Conservation (phyloP, 495 filamentous ascomycete genomes). For the Rostrohypoxylon terebratum region DNA sequence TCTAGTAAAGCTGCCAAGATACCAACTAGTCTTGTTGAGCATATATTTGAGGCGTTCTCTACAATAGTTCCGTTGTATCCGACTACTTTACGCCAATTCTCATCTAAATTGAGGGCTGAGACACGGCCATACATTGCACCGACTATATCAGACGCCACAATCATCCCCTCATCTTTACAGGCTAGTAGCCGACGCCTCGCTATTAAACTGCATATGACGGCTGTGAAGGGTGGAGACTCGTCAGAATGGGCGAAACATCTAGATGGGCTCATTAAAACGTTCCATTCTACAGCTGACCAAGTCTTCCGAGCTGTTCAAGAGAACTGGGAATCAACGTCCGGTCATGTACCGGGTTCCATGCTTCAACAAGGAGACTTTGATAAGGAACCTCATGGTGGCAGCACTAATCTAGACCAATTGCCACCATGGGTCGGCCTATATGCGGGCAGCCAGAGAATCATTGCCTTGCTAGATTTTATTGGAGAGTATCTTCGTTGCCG, state of each 20-base stretch:
- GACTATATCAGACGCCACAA: conserved; percentile 59
- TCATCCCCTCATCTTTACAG: conserved; percentile 62
- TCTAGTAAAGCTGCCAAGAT: conserved; percentile 55
- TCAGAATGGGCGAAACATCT: conserved; percentile 80
- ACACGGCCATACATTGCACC: conserved; percentile 68
- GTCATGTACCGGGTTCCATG: conserved; percentile 58
- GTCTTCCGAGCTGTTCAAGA: conserved; percentile 82
- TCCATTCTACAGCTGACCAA: conserved; percentile 75
- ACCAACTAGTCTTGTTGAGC: conserved; percentile 65
- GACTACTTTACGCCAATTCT: conserved; percentile 81
- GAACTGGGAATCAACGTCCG: conserved; percentile 75
- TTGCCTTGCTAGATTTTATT: conserved; percentile 72
- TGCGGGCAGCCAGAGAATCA: conserved; percentile 74
- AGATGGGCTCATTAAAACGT: conserved; percentile 65
- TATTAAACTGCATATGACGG: conserved; percentile 77
- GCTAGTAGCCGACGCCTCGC: conserved; percentile 69
- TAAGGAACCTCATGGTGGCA: conserved; percentile 56
- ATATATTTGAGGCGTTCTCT: conserved; percentile 67
- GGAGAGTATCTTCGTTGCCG: conserved; percentile 59
- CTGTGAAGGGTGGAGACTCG: conserved; percentile 75
- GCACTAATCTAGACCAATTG: conserved; percentile 62
- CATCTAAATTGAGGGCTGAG: conserved; percentile 71
- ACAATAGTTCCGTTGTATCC: conserved; percentile 80
- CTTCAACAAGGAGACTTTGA: conserved; percentile 51
- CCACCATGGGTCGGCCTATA: conserved; percentile 76